Evolutionary conservation across 2,329 filamentous ascomycete species (phyloP).

Genomic region (Fusarium napiforme): DNA sequence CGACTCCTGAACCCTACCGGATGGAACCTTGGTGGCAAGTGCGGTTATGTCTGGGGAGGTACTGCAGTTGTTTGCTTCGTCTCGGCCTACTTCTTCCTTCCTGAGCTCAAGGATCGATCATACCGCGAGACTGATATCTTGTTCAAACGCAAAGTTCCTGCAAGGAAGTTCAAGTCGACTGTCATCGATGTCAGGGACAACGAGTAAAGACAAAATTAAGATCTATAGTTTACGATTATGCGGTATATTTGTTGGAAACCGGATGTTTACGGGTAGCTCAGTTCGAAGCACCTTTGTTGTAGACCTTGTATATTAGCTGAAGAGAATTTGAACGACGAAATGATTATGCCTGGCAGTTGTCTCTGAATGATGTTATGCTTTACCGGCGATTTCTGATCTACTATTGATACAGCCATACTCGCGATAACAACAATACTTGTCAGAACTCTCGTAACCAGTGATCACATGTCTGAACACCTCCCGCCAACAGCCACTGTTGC

Average conservation of each 20-base stretch:
- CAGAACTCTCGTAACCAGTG: neutral
- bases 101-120: conserved; percentile 66
- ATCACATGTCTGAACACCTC: neutral
- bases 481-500: accelerated
- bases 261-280: neutral
- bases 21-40: conserved; percentile 62
- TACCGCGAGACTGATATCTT: conserved; percentile 71
- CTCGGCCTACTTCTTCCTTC: conserved; percentile 60
- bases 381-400: neutral
- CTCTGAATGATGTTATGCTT: neutral
- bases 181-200: conserved; percentile 68
- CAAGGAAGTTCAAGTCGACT: conserved; percentile 66
- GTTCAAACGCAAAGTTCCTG: conserved; percentile 63
- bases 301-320: neutral
- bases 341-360: too few species aligned
- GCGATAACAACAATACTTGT: neutral
- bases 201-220: conserved; percentile 58
- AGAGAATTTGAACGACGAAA: neutral
- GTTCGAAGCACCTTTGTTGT: too few species aligned
- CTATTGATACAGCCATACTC: too few species aligned
- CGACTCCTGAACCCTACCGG: conserved; percentile 68
- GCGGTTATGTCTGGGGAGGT: conserved; percentile 69
- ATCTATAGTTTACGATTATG: neutral
- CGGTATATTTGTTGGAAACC: neutral
- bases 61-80: conserved; percentile 66